Conservation (phyloP, 352 stramenopile species). For the Globisporangium uncinulatum region DNA sequence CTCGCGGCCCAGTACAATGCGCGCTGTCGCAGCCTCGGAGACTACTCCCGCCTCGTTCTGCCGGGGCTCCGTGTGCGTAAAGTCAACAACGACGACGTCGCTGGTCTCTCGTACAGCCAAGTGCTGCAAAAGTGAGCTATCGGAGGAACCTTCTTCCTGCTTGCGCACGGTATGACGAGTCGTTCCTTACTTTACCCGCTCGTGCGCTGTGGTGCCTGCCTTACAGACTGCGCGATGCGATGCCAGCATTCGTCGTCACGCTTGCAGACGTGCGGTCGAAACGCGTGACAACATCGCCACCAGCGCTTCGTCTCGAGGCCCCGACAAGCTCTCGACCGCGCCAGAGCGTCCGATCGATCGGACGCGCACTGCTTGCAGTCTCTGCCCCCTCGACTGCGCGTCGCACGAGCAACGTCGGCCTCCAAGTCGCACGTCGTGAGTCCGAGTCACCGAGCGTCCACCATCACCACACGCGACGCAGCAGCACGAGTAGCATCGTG, state of each 20-base stretch:
- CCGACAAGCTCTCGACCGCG: neutral
- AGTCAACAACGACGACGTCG: conserved; percentile 40
- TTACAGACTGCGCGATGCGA: conserved; percentile 39
- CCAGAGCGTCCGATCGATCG: conserved; percentile 2
- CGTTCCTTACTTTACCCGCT: neutral
- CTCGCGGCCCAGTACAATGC: conserved; percentile 57
- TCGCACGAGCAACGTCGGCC: conserved; percentile 11
- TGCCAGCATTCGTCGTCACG: conserved; percentile 34
- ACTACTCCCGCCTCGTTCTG: conserved; percentile 45
- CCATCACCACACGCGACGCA: conserved; percentile 2
- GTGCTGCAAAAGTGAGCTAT: conserved; percentile 34
- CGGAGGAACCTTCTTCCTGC: neutral
- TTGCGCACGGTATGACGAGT: neutral
- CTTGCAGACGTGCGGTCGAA: conserved; percentile 32
- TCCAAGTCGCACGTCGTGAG: neutral
- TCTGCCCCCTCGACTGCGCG: neutral
- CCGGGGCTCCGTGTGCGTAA: conserved; percentile 32
- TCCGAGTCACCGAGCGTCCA: neutral
- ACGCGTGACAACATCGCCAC: neutral
- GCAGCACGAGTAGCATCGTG: conserved; percentile 10
- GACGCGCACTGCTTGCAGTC: conserved; percentile 9
- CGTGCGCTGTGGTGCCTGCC: neutral
- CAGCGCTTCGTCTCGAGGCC: neutral
- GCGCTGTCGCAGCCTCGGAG: conserved; percentile 26
- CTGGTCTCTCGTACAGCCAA: conserved; percentile 27